A percentile compares a stretch with the other conserved stretches of the same genome.
Evolutionary conservation across 176 grass and related monocot genomes (phyloP).

Genomic region (Puya raimondii): DNA sequence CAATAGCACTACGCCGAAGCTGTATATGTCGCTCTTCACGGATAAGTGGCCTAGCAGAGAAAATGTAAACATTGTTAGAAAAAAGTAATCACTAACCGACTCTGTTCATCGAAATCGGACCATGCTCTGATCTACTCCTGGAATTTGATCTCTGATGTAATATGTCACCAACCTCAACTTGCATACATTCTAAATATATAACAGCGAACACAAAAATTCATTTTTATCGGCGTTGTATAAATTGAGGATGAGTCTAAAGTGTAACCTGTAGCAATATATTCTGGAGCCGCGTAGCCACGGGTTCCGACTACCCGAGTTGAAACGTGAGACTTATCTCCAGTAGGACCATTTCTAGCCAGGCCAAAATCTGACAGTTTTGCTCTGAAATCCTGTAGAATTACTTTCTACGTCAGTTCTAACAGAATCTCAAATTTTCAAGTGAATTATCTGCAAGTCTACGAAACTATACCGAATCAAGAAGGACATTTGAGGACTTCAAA

Average conservation of each 20-base stretch:
- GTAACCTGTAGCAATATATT: slow-evolving; percentile 53
- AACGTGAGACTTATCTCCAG: slow-evolving; percentile 62
- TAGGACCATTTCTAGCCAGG: slow-evolving; percentile 51
- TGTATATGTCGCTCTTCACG: slow-evolving; percentile 74
- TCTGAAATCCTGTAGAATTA: slow-evolving; percentile 35
- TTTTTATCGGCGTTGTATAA: neutral
- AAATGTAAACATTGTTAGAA: neutral
- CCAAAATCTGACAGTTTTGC: slow-evolving; percentile 90
- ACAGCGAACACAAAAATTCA: no score
- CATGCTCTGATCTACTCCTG: no score
- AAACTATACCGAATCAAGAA: slow-evolving; percentile 41
- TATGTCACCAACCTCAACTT: no score
- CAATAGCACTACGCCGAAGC: slow-evolving; percentile 72
- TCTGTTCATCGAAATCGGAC: no score
- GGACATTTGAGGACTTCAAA: slow-evolving; percentile 84
- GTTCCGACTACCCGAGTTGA: slow-evolving; percentile 71
- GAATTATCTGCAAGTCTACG: neutral
- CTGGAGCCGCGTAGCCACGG: slow-evolving; percentile 63
- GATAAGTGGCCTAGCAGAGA: slow-evolving; percentile 49
- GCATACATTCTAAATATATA: no score
- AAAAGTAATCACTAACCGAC: no score
- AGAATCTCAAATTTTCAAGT: neutral
- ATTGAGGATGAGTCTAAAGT: neutral
- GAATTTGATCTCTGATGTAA: no score
- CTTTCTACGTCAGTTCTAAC: neutral